phyloP scores from a whole-genome alignment of 1,284 basidiomycete genomes.

The Ganoderma resinaceum region DNA sequence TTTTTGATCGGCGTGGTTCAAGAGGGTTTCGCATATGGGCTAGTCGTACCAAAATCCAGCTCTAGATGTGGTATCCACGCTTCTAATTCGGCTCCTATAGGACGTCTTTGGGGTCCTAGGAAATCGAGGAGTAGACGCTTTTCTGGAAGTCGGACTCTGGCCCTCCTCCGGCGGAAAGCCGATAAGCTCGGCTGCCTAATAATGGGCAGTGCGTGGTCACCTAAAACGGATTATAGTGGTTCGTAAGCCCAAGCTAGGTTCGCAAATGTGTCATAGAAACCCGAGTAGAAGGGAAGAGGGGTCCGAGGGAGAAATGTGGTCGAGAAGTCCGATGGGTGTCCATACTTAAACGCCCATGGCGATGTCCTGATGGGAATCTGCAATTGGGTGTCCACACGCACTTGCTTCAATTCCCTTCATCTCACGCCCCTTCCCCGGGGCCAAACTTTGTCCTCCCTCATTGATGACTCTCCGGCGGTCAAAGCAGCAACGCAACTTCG shows the following conservation, averaged over 20 bases:
- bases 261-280: not conserved
- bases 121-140: not conserved
- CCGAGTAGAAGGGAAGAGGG: not conserved
- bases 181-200: not conserved
- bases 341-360: not conserved
- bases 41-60: not conserved
- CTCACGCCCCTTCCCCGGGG: not conserved
- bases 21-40: not conserved
- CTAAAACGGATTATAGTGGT: not conserved
- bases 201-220: not conserved
- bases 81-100: not conserved
- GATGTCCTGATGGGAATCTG: not conserved
- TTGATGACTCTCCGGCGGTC: not conserved
- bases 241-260: not conserved
- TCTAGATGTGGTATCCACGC: not conserved
- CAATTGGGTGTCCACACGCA: not conserved
- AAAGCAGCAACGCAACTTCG: not conserved
- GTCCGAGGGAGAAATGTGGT: not conserved
- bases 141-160: not conserved
- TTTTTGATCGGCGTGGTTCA: not conserved
- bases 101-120: not conserved
- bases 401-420: not conserved
- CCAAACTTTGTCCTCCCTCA: not conserved
- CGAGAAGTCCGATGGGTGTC: not conserved
- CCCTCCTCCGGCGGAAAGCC: not conserved